Conservation (phyloP, 148 eudicot species). For the Fagopyrum homotropicum region DNA sequence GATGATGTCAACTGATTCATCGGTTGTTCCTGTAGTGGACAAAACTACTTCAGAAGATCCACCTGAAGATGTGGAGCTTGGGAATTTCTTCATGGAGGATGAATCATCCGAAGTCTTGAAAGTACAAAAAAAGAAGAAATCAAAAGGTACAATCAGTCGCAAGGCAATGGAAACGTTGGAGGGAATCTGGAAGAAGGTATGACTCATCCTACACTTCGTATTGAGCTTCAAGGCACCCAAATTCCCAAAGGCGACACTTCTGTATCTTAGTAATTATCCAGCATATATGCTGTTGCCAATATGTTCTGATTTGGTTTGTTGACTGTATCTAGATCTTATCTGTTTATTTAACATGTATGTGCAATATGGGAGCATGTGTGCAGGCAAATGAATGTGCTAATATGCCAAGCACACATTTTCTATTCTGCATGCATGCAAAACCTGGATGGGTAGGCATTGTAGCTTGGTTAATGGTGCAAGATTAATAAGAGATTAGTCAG, state of each 20-base stretch:
- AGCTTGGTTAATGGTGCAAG: not conserved
- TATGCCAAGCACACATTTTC: not conserved
- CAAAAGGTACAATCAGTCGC: conserved; percentile 38
- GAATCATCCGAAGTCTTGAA: conserved; percentile 37
- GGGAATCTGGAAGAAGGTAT: conserved; percentile 97
- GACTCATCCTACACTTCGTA: not conserved
- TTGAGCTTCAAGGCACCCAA: not conserved
- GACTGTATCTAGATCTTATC: not conserved
- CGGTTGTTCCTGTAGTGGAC: conserved; percentile 23
- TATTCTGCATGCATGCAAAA: not conserved
- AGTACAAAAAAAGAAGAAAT: conserved; percentile 52
- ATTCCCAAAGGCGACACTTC: not conserved
- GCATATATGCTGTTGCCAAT: not conserved
- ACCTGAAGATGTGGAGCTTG: conserved; percentile 59
- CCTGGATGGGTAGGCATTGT: not conserved
- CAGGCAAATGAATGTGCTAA: not conserved
- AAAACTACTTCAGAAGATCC: conserved; percentile 31
- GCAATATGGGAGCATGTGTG: not conserved
- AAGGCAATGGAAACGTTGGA: conserved; percentile 68
- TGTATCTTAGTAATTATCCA: not conserved
- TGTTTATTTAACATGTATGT: not conserved
- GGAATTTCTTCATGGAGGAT: conserved; percentile 68
- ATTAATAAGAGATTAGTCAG: not conserved
- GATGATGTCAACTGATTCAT: conserved; percentile 18
- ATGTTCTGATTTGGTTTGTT: not conserved